Percentiles rank a stretch among this genome's conserved stretches.
phyloP scores from a whole-genome alignment of 139 green algal species.

The Chlorella sp. region DNA sequence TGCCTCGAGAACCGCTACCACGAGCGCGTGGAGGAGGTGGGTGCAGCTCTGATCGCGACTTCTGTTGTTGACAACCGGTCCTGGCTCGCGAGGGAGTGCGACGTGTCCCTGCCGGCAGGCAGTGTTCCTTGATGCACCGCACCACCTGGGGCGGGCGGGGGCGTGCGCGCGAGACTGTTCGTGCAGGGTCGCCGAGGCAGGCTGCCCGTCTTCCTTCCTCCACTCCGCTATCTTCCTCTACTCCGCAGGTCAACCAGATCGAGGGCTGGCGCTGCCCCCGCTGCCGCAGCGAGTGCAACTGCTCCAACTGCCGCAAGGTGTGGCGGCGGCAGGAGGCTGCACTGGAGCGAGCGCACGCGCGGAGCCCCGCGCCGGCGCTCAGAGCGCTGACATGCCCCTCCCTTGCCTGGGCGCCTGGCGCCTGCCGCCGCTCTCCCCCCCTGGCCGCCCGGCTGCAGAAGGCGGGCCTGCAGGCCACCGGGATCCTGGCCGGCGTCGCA shows the following conservation, averaged over 20 bases:
- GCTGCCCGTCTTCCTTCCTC: no score
- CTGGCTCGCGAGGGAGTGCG: no score
- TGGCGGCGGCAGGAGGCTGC: neutral
- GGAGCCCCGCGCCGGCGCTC: no score
- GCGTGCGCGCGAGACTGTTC: no score
- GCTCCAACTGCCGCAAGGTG: constrained; percentile 66
- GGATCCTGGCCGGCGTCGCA: constrained; percentile 49
- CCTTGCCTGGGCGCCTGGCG: no score
- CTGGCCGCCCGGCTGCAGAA: constrained; percentile 35
- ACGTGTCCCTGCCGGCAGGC: no score
- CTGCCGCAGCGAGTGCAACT: constrained; percentile 56
- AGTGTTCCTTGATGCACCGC: no score
- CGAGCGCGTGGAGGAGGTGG: constrained; percentile 36
- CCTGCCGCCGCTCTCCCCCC: neutral
- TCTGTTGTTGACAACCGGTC: no score
- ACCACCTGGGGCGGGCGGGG: no score
- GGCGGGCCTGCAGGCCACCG: constrained; percentile 50
- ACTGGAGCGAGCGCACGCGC: neutral
- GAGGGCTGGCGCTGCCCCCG: constrained; percentile 50
- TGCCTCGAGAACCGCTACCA: constrained; percentile 62
- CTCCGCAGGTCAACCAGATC: constrained; percentile 22
- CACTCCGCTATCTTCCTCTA: no score
- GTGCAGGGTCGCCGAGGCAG: no score
- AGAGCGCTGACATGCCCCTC: no score
- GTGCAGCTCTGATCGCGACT: neutral